Conservation (phyloP, 2,329 filamentous ascomycete species). For the Colletotrichum horii region DNA sequence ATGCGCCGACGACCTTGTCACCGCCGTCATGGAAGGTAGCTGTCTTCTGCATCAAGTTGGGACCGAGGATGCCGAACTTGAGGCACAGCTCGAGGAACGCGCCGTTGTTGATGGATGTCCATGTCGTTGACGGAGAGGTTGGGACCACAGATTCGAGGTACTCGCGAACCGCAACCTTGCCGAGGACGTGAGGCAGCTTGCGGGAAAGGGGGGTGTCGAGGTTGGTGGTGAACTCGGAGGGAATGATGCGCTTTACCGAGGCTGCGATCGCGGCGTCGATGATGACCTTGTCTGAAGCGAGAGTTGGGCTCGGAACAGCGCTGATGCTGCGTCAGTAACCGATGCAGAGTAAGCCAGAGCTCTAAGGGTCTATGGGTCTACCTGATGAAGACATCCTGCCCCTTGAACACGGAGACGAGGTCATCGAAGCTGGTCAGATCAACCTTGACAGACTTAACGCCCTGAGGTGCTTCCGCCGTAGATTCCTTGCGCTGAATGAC, state of each 20-base stretch:
- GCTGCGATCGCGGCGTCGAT: not conserved
- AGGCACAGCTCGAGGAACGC: not conserved
- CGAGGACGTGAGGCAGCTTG: not conserved
- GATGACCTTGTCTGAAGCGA: not conserved
- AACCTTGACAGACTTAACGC: not conserved
- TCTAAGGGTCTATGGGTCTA: not conserved
- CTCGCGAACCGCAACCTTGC: not conserved
- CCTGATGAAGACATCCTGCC: not conserved
- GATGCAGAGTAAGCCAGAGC: not conserved
- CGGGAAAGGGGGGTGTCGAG: not conserved
- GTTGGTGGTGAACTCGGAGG: not conserved
- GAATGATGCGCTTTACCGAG: not conserved
- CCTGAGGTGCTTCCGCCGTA: not conserved
- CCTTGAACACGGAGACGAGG: not conserved
- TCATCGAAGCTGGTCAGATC: not conserved
- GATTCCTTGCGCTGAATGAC: not conserved
- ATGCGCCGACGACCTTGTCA: not conserved
- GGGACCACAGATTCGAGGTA: not conserved
- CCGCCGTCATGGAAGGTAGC: not conserved
- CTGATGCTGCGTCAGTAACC: not conserved
- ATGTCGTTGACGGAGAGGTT: not conserved
- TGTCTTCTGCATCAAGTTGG: not conserved
- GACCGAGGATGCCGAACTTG: not conserved
- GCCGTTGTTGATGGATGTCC: not conserved
- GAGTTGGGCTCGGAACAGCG: not conserved